Evolutionary conservation across 1,139 yeast species (phyloP), one percentile per base, ranked within the genome.

Genomic region (Yamadazyma oceani): DNA sequence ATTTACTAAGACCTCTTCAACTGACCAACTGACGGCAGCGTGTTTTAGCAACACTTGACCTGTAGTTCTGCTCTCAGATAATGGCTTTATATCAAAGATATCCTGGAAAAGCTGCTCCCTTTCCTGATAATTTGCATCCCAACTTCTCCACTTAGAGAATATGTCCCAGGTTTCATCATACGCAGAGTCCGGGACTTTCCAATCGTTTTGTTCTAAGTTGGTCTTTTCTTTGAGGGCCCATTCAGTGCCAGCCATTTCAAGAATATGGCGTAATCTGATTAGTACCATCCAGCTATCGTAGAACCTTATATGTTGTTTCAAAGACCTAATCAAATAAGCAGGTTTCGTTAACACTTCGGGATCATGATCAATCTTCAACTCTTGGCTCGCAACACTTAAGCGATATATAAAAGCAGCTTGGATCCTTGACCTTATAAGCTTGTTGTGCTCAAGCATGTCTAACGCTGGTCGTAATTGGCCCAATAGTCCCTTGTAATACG

Each of bases 301-400:
- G 28, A 83, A 78, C 44, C 98, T 69, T 5, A 89, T 79, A 60
- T 90, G 97, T 13, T 80, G 75, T 28, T 72, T 70, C 2, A 82
- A 75, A 2, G 89, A 74, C 42, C 96, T 73, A 37, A 86, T 76
- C 29, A 88, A 78, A 49, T 84, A 82, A 0, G 96, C 85, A 0
- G 97, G 97, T 37, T 89, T 82, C 0, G 97, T 90, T 36, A 92
- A 73, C 10, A 88, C 96, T 6, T 87, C 81, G 0, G 97, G 95
- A 53, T 92, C 97, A 49, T 85, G 85, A 38, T 80, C 81, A 32
- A 89, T 76, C 25, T 74, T 70, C 51, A 70, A 77, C 11, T 66
- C 64, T 14, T 71, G 74, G 25, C 92, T 82, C 0, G 90, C 92
- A 21, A 65, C 55, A 0, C 92, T 74, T 16, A 88, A 59, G 28